Conservation (phyloP, 768 basidiomycete species). For the Russula earlei region DNA sequence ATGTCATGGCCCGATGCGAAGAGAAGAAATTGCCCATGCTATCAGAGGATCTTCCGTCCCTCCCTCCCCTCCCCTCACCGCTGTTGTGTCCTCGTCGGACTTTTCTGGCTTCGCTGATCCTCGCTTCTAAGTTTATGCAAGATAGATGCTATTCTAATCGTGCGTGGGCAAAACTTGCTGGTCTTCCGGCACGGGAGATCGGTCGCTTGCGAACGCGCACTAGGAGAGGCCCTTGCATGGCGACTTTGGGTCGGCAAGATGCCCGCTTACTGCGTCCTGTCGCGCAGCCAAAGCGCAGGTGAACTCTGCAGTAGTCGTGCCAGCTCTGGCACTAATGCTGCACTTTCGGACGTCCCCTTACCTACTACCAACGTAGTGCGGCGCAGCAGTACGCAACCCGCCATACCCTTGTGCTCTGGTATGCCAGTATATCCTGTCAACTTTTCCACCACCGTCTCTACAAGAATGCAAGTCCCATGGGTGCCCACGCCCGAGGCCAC, state of each 20-base stretch:
- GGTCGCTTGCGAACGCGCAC: slow-evolving; percentile 80
- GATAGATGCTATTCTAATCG: slow-evolving; percentile 90
- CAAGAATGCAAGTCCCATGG: slow-evolving; percentile 6
- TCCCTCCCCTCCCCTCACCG: slow-evolving; percentile 56
- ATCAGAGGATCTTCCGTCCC: slow-evolving; percentile 25
- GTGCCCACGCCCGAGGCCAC: slow-evolving; percentile 8
- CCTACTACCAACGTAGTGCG: not conserved
- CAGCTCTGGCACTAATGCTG: not conserved
- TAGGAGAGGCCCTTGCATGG: slow-evolving; percentile 82
- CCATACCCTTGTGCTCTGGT: not conserved
- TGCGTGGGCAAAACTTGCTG: slow-evolving; percentile 92
- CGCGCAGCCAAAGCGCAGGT: slow-evolving; percentile 15
- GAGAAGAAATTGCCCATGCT: slow-evolving; percentile 17
- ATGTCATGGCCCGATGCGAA: slow-evolving; percentile 2
- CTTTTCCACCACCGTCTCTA: not conserved
- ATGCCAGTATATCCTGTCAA: not conserved
- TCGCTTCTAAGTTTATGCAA: slow-evolving; percentile 88
- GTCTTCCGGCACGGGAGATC: slow-evolving; percentile 77
- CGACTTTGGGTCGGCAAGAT: slow-evolving; percentile 87
- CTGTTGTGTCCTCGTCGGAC: slow-evolving; percentile 82
- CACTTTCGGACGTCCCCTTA: not conserved
- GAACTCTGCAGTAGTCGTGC: not conserved
- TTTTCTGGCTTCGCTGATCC: slow-evolving; percentile 80
- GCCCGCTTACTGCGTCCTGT: slow-evolving; percentile 20
- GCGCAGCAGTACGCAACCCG: slow-evolving; percentile 12